Evolutionary conservation across 202 grass and related monocot genomes (phyloP).

Genomic region (Cymbopogon flexuosus): DNA sequence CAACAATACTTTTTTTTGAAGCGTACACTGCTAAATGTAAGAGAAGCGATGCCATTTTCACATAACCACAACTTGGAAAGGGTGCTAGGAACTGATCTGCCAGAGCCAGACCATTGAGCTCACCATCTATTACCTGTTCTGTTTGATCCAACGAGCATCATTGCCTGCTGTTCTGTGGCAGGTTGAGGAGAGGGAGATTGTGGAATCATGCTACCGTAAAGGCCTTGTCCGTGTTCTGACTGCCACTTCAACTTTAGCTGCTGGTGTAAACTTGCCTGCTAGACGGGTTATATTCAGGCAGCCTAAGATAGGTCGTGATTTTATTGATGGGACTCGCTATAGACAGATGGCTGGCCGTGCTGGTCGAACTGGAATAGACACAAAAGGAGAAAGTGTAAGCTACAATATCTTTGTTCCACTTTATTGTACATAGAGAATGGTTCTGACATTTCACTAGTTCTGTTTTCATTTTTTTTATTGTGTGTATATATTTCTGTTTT

Average conservation of each 20-base stretch:
- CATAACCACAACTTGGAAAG: neutral
- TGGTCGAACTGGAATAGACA: conserved; percentile 96
- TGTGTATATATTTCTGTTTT: neutral
- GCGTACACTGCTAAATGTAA: neutral
- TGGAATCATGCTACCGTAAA: conserved; percentile 94
- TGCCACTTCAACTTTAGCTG: conserved; percentile 93
- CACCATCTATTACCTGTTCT: conserved; percentile 21
- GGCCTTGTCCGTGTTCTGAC: conserved; percentile 87
- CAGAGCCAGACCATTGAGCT: conserved; percentile 4
- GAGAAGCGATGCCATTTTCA: conserved; percentile 24
- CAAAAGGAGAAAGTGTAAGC: conserved; percentile 98
- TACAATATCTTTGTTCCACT: conserved; percentile 24
- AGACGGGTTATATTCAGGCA: conserved; percentile 97
- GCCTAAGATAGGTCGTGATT: conserved; percentile 81
- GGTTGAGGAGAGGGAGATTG: conserved; percentile 95
- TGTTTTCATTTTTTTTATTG: conserved; percentile 19
- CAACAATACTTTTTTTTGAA: neutral
- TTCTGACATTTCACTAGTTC: conserved; percentile 9
- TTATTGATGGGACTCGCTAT: conserved; percentile 95
- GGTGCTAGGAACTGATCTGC: neutral
- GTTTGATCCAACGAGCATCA: conserved; percentile 8
- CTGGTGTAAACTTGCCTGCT: conserved; percentile 96
- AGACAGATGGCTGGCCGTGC: conserved; percentile 97
- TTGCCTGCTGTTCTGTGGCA: conserved; percentile 29
- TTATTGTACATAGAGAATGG: conserved; percentile 11